A percentile compares a stretch with the other conserved stretches of the same genome.
These are phyloP conservation scores for Russula griseocarnosa DNA, from an alignment of 768 basidiomycete genomes.

Conservation along the genomic window DNA sequence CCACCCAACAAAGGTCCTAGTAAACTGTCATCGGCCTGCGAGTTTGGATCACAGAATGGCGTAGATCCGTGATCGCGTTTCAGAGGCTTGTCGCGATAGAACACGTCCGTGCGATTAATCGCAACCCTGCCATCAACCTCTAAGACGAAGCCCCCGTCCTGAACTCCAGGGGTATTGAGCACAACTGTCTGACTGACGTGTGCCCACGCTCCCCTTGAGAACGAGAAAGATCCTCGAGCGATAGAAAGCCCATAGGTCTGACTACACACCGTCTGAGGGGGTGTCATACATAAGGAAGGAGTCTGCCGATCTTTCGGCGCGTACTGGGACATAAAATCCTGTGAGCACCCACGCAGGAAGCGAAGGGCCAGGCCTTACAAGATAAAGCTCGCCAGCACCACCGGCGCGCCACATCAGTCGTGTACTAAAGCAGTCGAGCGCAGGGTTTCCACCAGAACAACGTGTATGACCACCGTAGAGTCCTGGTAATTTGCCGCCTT, in stretches of 20 bases:
- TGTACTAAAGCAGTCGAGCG: slow-evolving; percentile 74
- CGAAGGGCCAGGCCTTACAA: slow-evolving; percentile 40
- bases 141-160: slow-evolving; percentile 62
- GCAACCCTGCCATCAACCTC: slow-evolving; percentile 56
- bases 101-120: slow-evolving; percentile 54
- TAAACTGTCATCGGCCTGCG: slow-evolving; percentile 3
- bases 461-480: slow-evolving; percentile 62
- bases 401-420: slow-evolving; percentile 74
- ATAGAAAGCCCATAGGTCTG: slow-evolving; percentile 67
- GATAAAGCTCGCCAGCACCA: slow-evolving; percentile 72
- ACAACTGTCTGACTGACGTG: slow-evolving; percentile 61
- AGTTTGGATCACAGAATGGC: slow-evolving; percentile 9
- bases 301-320: slow-evolving; percentile 72
- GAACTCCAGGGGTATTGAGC: slow-evolving; percentile 70
- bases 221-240: slow-evolving; percentile 67
- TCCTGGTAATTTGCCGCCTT: slow-evolving; percentile 82
- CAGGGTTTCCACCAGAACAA: slow-evolving; percentile 74
- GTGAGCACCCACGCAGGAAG: not conserved
- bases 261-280: slow-evolving; percentile 58
- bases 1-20: slow-evolving; percentile 1
- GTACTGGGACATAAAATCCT: slow-evolving; percentile 45
- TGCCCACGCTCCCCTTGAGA: slow-evolving; percentile 64
- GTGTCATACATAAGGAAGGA: slow-evolving; percentile 50
- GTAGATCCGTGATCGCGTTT: slow-evolving; percentile 29
- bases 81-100: slow-evolving; percentile 45